Percentiles rank a stretch among this genome's conserved stretches.
Conservation (phyloP, 2,329 filamentous ascomycete species). For the Chaetomiaceae sp. region DNA sequence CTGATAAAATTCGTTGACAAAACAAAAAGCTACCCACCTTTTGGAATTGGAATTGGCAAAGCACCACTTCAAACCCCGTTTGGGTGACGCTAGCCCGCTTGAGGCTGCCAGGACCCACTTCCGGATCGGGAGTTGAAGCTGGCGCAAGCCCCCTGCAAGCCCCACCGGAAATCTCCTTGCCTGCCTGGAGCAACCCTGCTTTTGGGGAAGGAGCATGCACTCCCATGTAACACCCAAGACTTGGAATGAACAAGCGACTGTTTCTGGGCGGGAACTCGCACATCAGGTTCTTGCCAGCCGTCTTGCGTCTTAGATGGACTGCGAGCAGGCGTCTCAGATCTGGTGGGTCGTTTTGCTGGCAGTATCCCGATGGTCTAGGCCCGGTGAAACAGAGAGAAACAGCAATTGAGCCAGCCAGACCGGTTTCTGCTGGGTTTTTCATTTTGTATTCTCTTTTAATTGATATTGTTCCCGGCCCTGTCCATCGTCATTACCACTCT, state of each 20-base stretch:
- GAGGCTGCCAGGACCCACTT: background rate
- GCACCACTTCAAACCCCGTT: no score
- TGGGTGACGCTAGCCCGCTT: no score
- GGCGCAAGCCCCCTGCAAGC: background rate
- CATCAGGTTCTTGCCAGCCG: constrained; percentile 4
- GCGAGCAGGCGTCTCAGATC: constrained; percentile 20
- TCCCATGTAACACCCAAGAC: constrained; percentile 14
- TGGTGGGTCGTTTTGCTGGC: background rate
- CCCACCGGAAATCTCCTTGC: constrained; percentile 10
- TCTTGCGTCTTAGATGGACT: constrained; percentile 3
- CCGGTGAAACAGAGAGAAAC: constrained; percentile 17
- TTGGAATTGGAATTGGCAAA: background rate
- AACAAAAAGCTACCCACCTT: background rate
- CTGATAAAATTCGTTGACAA: background rate
- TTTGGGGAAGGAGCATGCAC: constrained; percentile 1
- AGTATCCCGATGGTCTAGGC: constrained; percentile 6
- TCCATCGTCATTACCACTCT: constrained; percentile 7
- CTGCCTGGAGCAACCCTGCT: constrained; percentile 9
- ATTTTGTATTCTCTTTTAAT: background rate
- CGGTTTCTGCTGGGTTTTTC: constrained; percentile 16
- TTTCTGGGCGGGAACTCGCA: constrained; percentile 10
- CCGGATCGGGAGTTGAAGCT: constrained; percentile 3
- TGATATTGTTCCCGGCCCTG: background rate
- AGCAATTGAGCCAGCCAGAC: constrained; percentile 14
- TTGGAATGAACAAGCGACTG: constrained; percentile 7